phyloP scores from a whole-genome alignment of 192 early-diverging fungal genomes.

The Obelidium mucronatum region DNA sequence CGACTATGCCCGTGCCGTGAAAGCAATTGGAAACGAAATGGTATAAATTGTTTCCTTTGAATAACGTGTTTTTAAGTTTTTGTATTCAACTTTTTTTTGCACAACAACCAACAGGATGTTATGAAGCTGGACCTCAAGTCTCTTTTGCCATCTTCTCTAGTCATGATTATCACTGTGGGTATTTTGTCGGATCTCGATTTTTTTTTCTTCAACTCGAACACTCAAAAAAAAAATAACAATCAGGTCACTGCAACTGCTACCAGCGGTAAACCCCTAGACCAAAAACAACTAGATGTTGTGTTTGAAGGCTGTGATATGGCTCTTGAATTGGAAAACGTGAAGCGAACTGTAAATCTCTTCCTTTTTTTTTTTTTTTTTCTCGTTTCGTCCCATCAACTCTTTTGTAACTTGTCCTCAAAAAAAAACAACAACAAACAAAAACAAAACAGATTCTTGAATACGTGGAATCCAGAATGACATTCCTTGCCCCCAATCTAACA shows the following conservation, averaged over 20 bases:
- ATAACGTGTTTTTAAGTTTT: background rate
- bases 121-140: conserved; percentile 80
- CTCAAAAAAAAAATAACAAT: background rate
- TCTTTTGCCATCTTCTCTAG: conserved; percentile 76
- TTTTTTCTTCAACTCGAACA: background rate
- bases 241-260: conserved; percentile 85
- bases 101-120: conserved; percentile 74
- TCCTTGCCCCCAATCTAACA: conserved; percentile 95
- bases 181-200: no score
- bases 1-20: conserved; percentile 89
- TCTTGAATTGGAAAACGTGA: conserved; percentile 74
- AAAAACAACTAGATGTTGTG: conserved; percentile 68
- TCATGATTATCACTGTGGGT: conserved; percentile 84
- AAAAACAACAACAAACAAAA: no score
- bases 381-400: background rate
- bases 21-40: conserved; percentile 74
- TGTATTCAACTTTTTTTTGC: background rate
- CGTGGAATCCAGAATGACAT: conserved; percentile 88
- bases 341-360: no score
- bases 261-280: conserved; percentile 68
- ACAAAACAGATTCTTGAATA: conserved; percentile 90
- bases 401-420: conserved; percentile 51
- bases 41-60: conserved; percentile 9
- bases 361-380: conserved; percentile 43
- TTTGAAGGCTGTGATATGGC: conserved; percentile 82